phyloP scores from a whole-genome alignment of 306 rosid species.

The Abrus precatorius region DNA sequence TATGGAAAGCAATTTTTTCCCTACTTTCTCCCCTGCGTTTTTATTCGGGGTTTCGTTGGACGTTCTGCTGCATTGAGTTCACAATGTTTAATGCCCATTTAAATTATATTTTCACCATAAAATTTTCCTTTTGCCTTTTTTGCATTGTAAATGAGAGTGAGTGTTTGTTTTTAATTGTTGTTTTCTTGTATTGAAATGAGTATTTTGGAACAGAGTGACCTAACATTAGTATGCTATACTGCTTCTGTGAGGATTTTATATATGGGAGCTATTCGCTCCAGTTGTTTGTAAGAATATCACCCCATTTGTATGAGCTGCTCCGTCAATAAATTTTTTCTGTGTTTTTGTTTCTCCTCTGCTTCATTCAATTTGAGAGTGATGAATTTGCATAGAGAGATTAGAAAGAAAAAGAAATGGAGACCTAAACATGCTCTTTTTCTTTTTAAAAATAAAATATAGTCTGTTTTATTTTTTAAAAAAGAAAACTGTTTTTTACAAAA shows the following conservation, averaged over 20 bases:
- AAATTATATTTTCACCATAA: not conserved
- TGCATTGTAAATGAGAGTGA: constrained; percentile 54
- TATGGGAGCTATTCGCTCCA: not conserved
- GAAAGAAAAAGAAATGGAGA: not conserved
- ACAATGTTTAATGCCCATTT: constrained; percentile 43
- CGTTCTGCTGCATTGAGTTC: constrained; percentile 44
- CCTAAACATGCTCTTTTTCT: too few relatives aligned
- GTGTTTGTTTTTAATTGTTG: constrained; percentile 43
- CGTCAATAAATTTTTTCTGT: not conserved
- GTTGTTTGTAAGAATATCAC: constrained; percentile 4
- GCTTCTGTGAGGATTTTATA: constrained; percentile 6
- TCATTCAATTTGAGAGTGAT: not conserved
- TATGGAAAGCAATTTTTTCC: constrained; percentile 33
- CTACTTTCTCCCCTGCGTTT: constrained; percentile 44
- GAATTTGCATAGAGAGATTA: not conserved
- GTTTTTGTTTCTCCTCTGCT: not conserved
- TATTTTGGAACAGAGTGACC: constrained; percentile 40
- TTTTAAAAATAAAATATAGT: too few relatives aligned
- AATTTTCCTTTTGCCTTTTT: constrained; percentile 35
- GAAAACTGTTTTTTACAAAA: too few relatives aligned
- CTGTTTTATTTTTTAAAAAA: too few relatives aligned
- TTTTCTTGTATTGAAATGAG: constrained; percentile 39
- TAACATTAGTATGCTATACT: not conserved
- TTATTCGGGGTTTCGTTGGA: constrained; percentile 47
- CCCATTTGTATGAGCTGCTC: not conserved